These are phyloP conservation scores for Rubroshorea leprosula DNA, from an alignment of 345 rosid species.

Conservation along the genomic window DNA sequence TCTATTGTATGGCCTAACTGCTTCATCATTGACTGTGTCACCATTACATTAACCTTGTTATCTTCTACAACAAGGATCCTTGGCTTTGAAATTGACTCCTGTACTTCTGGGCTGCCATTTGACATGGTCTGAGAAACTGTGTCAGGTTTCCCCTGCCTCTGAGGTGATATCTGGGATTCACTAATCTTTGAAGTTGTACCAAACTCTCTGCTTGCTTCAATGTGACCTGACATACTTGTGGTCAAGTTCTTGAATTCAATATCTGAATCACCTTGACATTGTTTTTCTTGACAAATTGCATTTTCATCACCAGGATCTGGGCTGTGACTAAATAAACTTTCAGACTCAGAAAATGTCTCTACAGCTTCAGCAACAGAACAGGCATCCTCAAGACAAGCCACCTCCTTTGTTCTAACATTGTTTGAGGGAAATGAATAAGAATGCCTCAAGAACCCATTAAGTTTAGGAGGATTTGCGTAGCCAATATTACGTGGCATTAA, in stretches of 20 bases:
- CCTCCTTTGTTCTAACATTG: constrained; percentile 36
- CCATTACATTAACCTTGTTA: too few relatives aligned
- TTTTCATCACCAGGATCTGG: constrained; percentile 26
- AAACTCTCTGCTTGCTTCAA: constrained; percentile 33
- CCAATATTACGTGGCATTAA: constrained; percentile 28
- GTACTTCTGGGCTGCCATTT: constrained; percentile 21
- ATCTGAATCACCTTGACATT: constrained; percentile 13
- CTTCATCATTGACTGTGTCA: constrained; percentile 80
- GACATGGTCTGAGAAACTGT: constrained; percentile 21
- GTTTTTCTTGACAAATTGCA: constrained; percentile 17
- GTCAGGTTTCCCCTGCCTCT: constrained; percentile 31
- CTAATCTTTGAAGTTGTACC: constrained; percentile 23
- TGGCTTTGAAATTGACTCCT: constrained; percentile 39
- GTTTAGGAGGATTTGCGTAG: constrained; percentile 30
- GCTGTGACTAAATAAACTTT: constrained; percentile 36
- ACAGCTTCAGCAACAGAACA: constrained; percentile 41
- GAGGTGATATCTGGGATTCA: constrained; percentile 29
- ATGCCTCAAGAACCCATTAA: constrained; percentile 31
- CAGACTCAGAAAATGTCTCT: constrained; percentile 43
- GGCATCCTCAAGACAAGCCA: constrained; percentile 41
- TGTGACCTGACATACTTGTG: constrained; percentile 19
- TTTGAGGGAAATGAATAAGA: constrained; percentile 34
- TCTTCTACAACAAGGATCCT: constrained; percentile 96
- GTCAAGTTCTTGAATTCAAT: constrained; percentile 11
- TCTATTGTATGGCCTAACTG: constrained; percentile 71